Percentiles rank a stretch among this genome's conserved stretches.
phyloP scores from a whole-genome alignment of 148 eudicot genomes.

The Spergularia bocconei region DNA sequence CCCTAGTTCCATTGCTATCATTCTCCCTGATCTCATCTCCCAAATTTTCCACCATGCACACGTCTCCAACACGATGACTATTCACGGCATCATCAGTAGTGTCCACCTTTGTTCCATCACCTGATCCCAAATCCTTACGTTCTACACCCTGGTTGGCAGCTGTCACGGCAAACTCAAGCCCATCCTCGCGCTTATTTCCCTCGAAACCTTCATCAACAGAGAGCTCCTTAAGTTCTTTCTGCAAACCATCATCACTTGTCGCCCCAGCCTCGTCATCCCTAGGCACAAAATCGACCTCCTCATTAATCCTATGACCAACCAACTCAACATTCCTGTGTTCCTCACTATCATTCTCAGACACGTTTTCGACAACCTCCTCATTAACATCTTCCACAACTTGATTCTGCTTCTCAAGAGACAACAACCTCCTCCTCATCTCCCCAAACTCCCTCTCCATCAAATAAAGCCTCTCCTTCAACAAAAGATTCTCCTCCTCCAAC shows the following conservation, averaged over 20 bases:
- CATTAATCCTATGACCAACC: constrained; percentile 35
- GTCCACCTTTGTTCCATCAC: not conserved
- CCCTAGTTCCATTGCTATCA: not conserved
- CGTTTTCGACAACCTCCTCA: constrained; percentile 78
- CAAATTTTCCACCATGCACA: constrained; percentile 24
- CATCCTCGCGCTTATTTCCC: constrained; percentile 25
- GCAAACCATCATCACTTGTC: constrained; percentile 21
- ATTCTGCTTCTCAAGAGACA: constrained; percentile 59
- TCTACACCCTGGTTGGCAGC: constrained; percentile 8
- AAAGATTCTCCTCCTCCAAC: constrained; percentile 83
- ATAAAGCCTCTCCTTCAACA: constrained; percentile 80
- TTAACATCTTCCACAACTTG: constrained; percentile 47
- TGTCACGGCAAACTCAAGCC: not conserved
- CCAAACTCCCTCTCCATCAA: constrained; percentile 91
- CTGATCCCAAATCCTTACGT: not conserved
- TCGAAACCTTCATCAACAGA: constrained; percentile 6
- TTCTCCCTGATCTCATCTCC: constrained; percentile 10
- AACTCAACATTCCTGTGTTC: constrained; percentile 38
- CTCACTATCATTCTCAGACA: constrained; percentile 73
- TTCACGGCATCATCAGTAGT: constrained; percentile 12
- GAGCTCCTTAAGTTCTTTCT: constrained; percentile 19
- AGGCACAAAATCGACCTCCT: constrained; percentile 39
- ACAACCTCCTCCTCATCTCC: constrained; percentile 76
- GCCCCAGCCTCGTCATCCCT: too few species aligned
- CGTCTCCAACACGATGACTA: constrained; percentile 15